Evolutionary conservation across 1,139 yeast genomes (phyloP).

Genomic region (Kazachstania sp.): DNA sequence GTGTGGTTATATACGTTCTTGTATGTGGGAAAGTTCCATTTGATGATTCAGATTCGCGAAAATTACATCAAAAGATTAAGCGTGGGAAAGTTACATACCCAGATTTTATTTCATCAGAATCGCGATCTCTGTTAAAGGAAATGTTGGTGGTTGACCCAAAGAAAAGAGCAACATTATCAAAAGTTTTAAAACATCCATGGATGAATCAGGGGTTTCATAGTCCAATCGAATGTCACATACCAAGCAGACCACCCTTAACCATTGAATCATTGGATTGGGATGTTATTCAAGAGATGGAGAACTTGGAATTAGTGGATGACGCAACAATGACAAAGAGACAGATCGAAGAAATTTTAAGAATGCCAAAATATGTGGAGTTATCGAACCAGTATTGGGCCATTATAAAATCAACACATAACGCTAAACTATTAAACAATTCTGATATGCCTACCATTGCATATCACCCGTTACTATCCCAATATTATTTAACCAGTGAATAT

Average conservation of each 20-base stretch:
- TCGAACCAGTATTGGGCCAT: conserved; percentile 19
- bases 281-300: conserved; percentile 68
- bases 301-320: conserved; percentile 65
- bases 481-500: conserved; percentile 67
- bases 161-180: conserved; percentile 68
- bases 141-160: conserved; percentile 87
- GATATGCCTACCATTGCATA: conserved; percentile 83
- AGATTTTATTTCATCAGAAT: conserved; percentile 63
- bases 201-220: conserved; percentile 83
- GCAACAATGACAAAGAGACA: conserved; percentile 50
- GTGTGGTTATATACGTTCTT: conserved; percentile 84
- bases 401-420: background rate
- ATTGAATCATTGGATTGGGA: conserved; percentile 53
- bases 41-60: conserved; percentile 88
- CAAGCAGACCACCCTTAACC: conserved; percentile 63
- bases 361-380: conserved; percentile 53
- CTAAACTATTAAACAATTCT: conserved; percentile 16
- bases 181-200: conserved; percentile 88
- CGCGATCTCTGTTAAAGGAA: conserved; percentile 65
- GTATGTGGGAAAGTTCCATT: conserved; percentile 98
- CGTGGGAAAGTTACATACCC: conserved; percentile 90
- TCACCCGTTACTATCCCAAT: conserved; percentile 82
- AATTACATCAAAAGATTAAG: conserved; percentile 86
- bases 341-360: conserved; percentile 48
- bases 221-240: conserved; percentile 60